Conservation (phyloP, 2,329 filamentous ascomycete species). For the Colletotrichum coccodes region DNA sequence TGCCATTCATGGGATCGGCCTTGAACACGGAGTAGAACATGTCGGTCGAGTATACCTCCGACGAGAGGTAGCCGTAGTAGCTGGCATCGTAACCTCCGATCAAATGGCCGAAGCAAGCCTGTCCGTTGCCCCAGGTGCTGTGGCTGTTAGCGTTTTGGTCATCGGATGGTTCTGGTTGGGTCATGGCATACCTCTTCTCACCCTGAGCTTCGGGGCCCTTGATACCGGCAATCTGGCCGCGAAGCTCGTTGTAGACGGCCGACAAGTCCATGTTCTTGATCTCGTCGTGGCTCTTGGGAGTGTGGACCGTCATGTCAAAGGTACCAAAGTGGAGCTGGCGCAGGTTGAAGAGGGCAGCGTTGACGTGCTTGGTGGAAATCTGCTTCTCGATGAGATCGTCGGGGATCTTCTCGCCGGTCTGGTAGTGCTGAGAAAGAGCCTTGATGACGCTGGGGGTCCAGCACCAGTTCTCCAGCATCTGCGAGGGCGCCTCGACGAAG, state of each 20-base stretch:
- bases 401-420: constrained; percentile 75
- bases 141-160: constrained; percentile 38
- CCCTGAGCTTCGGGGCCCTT: constrained; percentile 78
- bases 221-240: constrained; percentile 76
- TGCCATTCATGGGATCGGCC: constrained; percentile 79
- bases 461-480: constrained; percentile 83
- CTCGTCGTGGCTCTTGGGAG: constrained; percentile 74
- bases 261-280: constrained; percentile 73
- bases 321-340: constrained; percentile 84
- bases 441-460: constrained; percentile 74
- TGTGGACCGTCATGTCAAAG: constrained; percentile 86
- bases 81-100: constrained; percentile 88
- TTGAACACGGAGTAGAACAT: constrained; percentile 89
- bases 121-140: constrained; percentile 78
- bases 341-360: constrained; percentile 82
- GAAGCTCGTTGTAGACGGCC: constrained; percentile 76
- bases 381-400: constrained; percentile 79
- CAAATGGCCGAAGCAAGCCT: constrained; percentile 84
- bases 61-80: constrained; percentile 81
- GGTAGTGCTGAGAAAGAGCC: constrained; percentile 78
- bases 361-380: constrained; percentile 82
- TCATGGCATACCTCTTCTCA: constrained; percentile 57
- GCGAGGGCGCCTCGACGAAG: constrained; percentile 77
- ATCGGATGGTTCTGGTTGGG: too few relatives aligned
- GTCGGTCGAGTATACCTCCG: constrained; percentile 83